phyloP scores from a whole-genome alignment of 805 yeast genomes.

The Candida pini region DNA sequence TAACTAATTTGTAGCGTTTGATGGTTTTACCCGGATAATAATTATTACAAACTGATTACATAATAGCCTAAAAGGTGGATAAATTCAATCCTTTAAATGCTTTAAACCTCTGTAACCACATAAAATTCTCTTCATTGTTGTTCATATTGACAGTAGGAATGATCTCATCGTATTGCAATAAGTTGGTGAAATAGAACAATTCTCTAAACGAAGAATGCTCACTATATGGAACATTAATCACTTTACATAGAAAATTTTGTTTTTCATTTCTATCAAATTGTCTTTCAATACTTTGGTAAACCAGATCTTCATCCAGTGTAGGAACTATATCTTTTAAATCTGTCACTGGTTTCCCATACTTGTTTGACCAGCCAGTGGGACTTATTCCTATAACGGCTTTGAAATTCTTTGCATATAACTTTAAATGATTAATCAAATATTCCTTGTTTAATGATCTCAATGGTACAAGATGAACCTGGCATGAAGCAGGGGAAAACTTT shows the following conservation, averaged over 20 bases:
- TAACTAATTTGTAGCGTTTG: too few species aligned
- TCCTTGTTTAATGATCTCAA: conserved; percentile 49
- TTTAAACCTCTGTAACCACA: conserved; percentile 8
- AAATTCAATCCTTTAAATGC: conserved; percentile 10
- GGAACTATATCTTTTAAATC: conserved; percentile 9
- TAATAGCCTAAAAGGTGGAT: conserved; percentile 8
- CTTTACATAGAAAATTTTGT: conserved; percentile 14
- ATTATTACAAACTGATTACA: too few species aligned
- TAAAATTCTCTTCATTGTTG: conserved; percentile 11
- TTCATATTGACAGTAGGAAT: conserved; percentile 73
- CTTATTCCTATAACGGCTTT: conserved; percentile 64
- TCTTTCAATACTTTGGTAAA: conserved; percentile 8
- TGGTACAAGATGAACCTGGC: conserved; percentile 69
- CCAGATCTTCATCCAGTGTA: conserved; percentile 10
- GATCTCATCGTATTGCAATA: conserved; percentile 44
- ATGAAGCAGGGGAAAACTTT: conserved; percentile 37
- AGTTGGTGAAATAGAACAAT: conserved; percentile 56
- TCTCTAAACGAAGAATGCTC: conserved; percentile 93
- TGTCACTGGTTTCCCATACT: conserved; percentile 11
- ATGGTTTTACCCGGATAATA: too few species aligned
- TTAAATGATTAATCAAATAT: conserved; percentile 45
- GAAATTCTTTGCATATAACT: conserved; percentile 39
- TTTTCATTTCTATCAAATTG: conserved; percentile 15
- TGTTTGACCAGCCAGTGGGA: conserved; percentile 92
- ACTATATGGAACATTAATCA: conserved; percentile 59